A percentile compares a stretch with the other conserved stretches of the same genome.
Evolutionary conservation across 805 yeast genomes (phyloP).

Genomic region (Sugiyamaella qingdaonensis): DNA sequence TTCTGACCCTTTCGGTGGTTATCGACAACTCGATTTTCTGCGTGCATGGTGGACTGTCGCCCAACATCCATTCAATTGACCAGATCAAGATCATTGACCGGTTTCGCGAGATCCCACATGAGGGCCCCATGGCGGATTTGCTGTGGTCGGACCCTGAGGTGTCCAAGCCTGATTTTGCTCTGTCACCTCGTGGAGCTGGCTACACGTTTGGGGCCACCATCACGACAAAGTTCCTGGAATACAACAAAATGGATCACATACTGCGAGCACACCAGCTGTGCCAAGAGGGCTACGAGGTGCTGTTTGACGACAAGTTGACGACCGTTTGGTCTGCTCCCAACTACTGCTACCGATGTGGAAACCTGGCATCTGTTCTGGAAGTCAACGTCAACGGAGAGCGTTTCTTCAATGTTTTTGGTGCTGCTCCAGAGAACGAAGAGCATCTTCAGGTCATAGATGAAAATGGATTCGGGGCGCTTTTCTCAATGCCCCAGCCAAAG

Average conservation of each 20-base stretch:
- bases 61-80: slow-evolving; percentile 89
- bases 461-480: slow-evolving; percentile 23
- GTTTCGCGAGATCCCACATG: slow-evolving; percentile 94
- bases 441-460: slow-evolving; percentile 35
- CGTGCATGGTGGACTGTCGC: slow-evolving; percentile 95
- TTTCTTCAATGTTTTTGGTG: slow-evolving; percentile 89
- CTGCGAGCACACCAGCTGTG: slow-evolving; percentile 95
- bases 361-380: slow-evolving; percentile 95
- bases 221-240: slow-evolving; percentile 75
- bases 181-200: slow-evolving; percentile 97
- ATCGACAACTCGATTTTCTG: slow-evolving; percentile 89
- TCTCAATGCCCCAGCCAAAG: slow-evolving; percentile 29
- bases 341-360: slow-evolving; percentile 95
- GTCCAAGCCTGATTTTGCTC: slow-evolving; percentile 69
- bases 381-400: slow-evolving; percentile 63
- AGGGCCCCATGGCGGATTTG: slow-evolving; percentile 98
- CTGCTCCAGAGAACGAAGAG: slow-evolving; percentile 87
- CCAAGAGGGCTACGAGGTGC: slow-evolving; percentile 90
- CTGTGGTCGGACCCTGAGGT: slow-evolving; percentile 99
- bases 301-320: slow-evolving; percentile 84
- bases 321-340: slow-evolving; percentile 99
- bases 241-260: slow-evolving; percentile 75
- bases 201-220: slow-evolving; percentile 91
- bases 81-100: slow-evolving; percentile 88
- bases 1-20: slow-evolving; percentile 79